phyloP scores from a whole-genome alignment of 441 rosid genomes.

The Corymbia calophylla region DNA sequence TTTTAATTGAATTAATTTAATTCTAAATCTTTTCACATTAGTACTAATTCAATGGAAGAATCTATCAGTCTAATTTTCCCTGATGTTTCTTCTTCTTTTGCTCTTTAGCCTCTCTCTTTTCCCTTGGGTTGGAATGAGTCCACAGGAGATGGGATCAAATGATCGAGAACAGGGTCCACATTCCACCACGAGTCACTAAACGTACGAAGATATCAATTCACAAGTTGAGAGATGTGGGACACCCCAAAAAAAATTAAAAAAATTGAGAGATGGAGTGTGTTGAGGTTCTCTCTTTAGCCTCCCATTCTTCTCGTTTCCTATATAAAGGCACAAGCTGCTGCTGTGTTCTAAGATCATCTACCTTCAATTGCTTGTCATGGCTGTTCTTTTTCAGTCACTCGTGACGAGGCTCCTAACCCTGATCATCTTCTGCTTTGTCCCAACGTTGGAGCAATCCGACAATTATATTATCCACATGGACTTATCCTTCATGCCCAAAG shows the following conservation, averaged over 20 bases:
- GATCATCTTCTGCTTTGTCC: not conserved
- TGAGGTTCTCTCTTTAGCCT: not conserved
- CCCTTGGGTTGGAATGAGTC: not conserved
- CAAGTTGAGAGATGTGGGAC: not conserved
- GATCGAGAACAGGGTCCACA: not conserved
- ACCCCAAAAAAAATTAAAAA: not conserved
- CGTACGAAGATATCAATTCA: not conserved
- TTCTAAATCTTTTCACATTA: too few relatives aligned
- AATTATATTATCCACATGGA: slow-evolving; percentile 53
- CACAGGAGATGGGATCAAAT: not conserved
- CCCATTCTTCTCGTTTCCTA: not conserved
- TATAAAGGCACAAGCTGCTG: not conserved
- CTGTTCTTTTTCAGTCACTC: not conserved
- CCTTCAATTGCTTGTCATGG: not conserved
- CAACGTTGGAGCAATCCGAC: slow-evolving; percentile 15
- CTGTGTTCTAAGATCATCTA: not conserved
- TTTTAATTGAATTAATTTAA: too few relatives aligned
- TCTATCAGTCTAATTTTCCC: too few relatives aligned
- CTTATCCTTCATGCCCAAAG: slow-evolving; percentile 40
- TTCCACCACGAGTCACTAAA: not conserved
- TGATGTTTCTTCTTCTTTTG: not conserved
- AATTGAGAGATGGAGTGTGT: not conserved
- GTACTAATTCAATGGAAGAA: too few relatives aligned
- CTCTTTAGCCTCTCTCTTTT: not conserved
- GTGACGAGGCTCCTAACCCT: not conserved